Conservation (phyloP, 768 basidiomycete genomes). For the Tylopilus balloui region DNA sequence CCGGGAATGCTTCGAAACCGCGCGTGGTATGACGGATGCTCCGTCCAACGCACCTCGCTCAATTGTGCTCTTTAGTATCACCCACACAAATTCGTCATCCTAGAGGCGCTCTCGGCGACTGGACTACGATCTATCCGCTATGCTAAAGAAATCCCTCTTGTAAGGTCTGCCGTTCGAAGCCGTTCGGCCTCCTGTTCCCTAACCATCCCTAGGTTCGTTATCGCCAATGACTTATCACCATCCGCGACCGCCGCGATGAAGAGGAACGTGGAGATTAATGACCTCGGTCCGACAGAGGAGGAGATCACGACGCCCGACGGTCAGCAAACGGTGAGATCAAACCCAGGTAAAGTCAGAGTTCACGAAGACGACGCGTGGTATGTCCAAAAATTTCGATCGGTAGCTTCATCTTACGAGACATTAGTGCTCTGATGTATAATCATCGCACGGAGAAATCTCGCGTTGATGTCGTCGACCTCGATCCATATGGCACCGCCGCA, state of each 20-base stretch:
- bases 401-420: not conserved
- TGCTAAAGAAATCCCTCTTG: conserved; percentile 91
- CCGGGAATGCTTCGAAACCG: conserved; percentile 8
- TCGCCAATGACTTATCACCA: conserved; percentile 90
- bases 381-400: conserved; percentile 14
- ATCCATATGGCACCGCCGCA: conserved; percentile 96
- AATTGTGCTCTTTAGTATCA: conserved; percentile 37
- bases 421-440: conserved; percentile 83
- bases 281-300: conserved; percentile 43
- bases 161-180: conserved; percentile 55
- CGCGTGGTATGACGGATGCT: conserved; percentile 21
- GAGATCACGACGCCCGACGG: conserved; percentile 11
- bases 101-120: conserved; percentile 95
- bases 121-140: conserved; percentile 95
- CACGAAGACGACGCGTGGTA: conserved; percentile 96
- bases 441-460: conserved; percentile 69
- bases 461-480: conserved; percentile 95
- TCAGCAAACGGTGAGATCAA: conserved; percentile 10
- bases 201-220: conserved; percentile 69
- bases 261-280: conserved; percentile 81
- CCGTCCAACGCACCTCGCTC: conserved; percentile 1
- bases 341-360: conserved; percentile 60
- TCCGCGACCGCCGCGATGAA: conserved; percentile 82
- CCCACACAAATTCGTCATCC: conserved; percentile 66
- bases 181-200: conserved; percentile 7